Evolutionary conservation across 495 filamentous ascomycete species (phyloP).

Genomic region (Penicillium silybi): DNA sequence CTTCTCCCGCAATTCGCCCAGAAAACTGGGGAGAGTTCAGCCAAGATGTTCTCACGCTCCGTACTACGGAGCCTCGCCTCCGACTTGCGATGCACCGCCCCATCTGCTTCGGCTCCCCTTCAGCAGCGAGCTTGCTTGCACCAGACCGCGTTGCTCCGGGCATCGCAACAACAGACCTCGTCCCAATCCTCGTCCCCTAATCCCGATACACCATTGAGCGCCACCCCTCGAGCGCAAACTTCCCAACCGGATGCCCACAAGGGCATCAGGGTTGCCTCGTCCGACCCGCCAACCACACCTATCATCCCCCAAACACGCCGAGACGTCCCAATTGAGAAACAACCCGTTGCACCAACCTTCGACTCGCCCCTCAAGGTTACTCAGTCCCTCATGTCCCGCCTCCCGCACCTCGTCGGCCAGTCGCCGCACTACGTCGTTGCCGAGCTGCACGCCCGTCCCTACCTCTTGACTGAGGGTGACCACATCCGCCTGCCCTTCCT

Average conservation of each 20-base stretch:
- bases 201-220: constrained; percentile 29
- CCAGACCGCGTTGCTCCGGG: constrained; percentile 19
- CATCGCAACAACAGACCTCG: constrained; percentile 17
- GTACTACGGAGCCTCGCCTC: constrained; percentile 33
- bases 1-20: constrained; percentile 11
- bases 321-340: constrained; percentile 29
- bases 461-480: constrained; percentile 87
- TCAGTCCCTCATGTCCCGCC: constrained; percentile 58
- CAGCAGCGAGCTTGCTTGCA: constrained; percentile 30
- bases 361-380: constrained; percentile 41
- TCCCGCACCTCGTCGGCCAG: constrained; percentile 76
- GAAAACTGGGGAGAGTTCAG: constrained; percentile 5
- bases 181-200: constrained; percentile 18
- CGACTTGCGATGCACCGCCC: constrained; percentile 31
- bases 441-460: constrained; percentile 82
- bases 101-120: constrained; percentile 34
- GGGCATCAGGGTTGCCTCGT: constrained; percentile 2
- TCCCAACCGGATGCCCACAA: constrained; percentile 12
- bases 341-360: constrained; percentile 35
- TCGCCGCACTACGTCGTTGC: constrained; percentile 78
- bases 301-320: constrained; percentile 18
- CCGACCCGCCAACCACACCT: constrained; percentile 13
- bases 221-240: constrained; percentile 27
- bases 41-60: constrained; percentile 42
- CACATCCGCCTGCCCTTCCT: constrained; percentile 88